Base-by-base conservation (phyloP, 768 basidiomycete genomes). In the Boletus sensibilis region DNA sequence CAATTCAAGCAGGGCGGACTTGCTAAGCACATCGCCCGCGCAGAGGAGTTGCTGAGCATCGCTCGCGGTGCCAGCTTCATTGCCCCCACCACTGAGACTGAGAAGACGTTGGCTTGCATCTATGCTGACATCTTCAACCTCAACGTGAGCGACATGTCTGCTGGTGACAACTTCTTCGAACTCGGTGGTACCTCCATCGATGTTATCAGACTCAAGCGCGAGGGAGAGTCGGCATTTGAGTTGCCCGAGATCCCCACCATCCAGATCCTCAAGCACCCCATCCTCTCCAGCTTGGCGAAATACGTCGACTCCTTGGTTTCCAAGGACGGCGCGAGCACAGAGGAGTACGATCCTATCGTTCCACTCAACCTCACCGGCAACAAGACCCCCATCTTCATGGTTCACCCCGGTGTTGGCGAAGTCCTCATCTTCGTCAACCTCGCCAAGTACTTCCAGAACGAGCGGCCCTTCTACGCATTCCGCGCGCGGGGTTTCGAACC, bases 321-420 rank as follows among this genome's bases (percentile, higher is more conserved):
- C 38, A 59, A 62, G 51, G 59, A 57, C n/a, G n/a, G n/a, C 12
- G 45, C 50, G 1, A 48, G 31, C 41, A 51, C 40, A 2, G 63
- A 67, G 14, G 69, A 68, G 31, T 78, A 78, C 52, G 71, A 76
- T 33, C 77, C 77, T 16, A 66, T 79, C n/a, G 72, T 79, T 18
- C 75, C 75, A 5, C 70, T 78, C 25, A 69, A 76, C 31, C 58
- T 73, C 10, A 62, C 68, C 0, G 77, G 77, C 0, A 59, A 65
- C 46, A 77, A 76, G 63, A 74, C 78, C 0, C 77, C 77, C 1
- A 64, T 78, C 35, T 78, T 76, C 62, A 71, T 78, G 60, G 68
- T 78, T 20, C 77, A 78, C 59, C 76, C 77, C 0, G 77, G 77
- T 60, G 74, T 76, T 4, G 78, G 76, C 14, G 77, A 75, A 40